Base-by-base conservation (phyloP, 2,329 filamentous ascomycete genomes). In the Hypocreales sp. region DNA sequence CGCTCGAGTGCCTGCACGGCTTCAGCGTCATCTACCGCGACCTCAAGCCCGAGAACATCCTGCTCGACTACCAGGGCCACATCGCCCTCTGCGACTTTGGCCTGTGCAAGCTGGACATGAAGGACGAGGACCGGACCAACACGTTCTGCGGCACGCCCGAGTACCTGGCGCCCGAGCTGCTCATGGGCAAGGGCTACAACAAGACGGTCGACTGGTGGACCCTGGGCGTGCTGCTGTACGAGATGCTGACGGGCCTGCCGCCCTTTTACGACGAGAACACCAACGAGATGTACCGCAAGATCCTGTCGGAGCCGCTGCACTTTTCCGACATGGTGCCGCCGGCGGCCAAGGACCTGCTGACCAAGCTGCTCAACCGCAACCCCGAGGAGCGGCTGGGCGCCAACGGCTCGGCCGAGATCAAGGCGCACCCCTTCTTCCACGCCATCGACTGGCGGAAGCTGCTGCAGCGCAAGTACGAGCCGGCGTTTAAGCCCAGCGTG, bases 181-280 rank as follows among this genome's bases (percentile, higher is more conserved):
- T 98, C 17, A 75, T 92, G 46, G 87, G 86, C 26, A 80, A 90
- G 45, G 90, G 90, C 28, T 95, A 95, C 62, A 93, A 92, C 45
- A 95, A 95, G 67, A 83, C 84, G 11, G 90, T 95, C 22, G 86
- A 94, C 51, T 98, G 90, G 90, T 98, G 90, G 90, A 95, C 90
- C 15, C 68, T 98, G 12, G 90, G 90, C 45, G 90, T 98, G 32
- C 65, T 98, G 30, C 70, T 98, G 18, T 98, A 94, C 52, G 90
- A 98, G 61, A 98, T 98, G 90, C 64, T 95, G 64, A 95, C 90
- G 31, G 90, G 90, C 30, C 64, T 95, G 24, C 90, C 90, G 19
- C 90, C 90, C 0, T 98, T 95, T 59, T 98, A 98, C 56, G 87
- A 95, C 44, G 90, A 98, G 56, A 94, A 94, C 58, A 94, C 84